Base-by-base conservation (phyloP, 768 basidiomycete genomes). In the Strobilomyces confusus region DNA sequence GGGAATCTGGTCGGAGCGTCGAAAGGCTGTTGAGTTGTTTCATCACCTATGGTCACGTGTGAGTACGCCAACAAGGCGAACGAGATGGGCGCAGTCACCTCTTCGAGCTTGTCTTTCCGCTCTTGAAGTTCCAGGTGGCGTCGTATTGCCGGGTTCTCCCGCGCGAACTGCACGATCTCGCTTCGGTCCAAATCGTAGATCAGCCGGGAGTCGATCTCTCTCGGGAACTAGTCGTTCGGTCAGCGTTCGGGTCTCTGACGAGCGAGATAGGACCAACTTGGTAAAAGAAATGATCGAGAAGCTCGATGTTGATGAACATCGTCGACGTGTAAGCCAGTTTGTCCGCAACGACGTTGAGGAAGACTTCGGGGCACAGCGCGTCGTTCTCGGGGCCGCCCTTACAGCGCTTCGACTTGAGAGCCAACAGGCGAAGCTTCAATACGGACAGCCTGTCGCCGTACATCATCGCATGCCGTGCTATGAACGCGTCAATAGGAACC, bases 231-330 rank as follows among this genome's bases (percentile, higher is more conserved):
- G 7, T 52, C 29, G 13, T 32, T 2, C n/a, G 51, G 22, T 57
- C 25, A 57, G 40, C 40, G 12, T 14, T 15, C 9, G 5, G 8
- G 0, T n/a, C 20, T 12, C 20, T 13, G 14, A 12, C 20, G 51
- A 43, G 14, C 4, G n/a, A 8, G n/a, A 20, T 22, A 32, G 22
- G 32, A 66, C 80, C 41, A 59, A 90, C 92, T 78, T 95, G 92
- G 65, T 98, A 97, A 77, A 98, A 98, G 79, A 98, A 99, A 61
- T 98, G 95, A 63, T 97, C 95, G 2, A 98, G 80, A 11, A 99
- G 77, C 68, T 99, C 97, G 54, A 99, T 97, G 73, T 94, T 97
- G 78, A 99, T 97, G 70, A 98, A 98, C 88, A 98, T 92, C 3
- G 95, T 84, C 3, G 93, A 92, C 0, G 95, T 98, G 65, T 93